Percentiles rank a stretch among this genome's conserved stretches.
phyloP scores from a whole-genome alignment of 2,329 filamentous ascomycete species.

The Alternaria panax region DNA sequence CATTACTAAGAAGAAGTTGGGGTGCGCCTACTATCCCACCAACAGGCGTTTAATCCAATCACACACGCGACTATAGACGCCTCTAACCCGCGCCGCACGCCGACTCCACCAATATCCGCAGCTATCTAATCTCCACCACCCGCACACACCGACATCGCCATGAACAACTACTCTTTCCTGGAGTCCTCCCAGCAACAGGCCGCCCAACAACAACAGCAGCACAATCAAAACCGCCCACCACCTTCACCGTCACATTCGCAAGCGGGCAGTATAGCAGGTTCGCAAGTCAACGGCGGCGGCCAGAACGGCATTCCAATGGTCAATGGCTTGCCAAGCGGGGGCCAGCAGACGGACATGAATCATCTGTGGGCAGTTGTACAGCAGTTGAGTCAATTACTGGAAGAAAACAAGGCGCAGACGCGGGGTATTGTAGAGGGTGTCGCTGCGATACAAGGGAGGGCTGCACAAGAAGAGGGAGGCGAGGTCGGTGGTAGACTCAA shows the following conservation, averaged over 20 bases:
- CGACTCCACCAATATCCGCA: conserved; percentile 15
- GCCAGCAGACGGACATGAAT: conserved; percentile 55
- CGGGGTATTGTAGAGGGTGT: conserved; percentile 49
- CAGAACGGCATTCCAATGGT: conserved; percentile 49
- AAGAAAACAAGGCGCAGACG: conserved; percentile 51
- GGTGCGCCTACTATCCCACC: conserved; percentile 3
- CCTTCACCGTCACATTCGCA: conserved; percentile 45
- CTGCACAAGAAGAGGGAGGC: conserved; percentile 43
- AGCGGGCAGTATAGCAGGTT: conserved; percentile 21
- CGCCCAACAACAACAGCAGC: conserved; percentile 17
- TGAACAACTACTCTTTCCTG: conserved; percentile 52
- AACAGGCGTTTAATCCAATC: conserved; percentile 12
- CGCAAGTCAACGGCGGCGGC: conserved; percentile 42
- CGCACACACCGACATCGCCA: conserved; percentile 22
- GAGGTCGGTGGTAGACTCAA: conserved; percentile 16
- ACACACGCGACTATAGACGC: conserved; percentile 10
- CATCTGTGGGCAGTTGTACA: conserved; percentile 52
- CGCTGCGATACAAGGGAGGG: conserved; percentile 47
- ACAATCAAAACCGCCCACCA: conserved; percentile 39
- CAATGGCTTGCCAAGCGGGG: conserved; percentile 49
- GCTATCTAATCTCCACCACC: conserved; percentile 15
- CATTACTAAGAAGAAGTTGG: background rate
- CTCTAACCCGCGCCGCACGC: conserved; percentile 17
- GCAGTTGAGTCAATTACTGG: conserved; percentile 50
- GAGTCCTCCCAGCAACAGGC: conserved; percentile 25